Base-by-base conservation (phyloP, 179 eudicot species). In the Dionaea muscipula region DNA sequence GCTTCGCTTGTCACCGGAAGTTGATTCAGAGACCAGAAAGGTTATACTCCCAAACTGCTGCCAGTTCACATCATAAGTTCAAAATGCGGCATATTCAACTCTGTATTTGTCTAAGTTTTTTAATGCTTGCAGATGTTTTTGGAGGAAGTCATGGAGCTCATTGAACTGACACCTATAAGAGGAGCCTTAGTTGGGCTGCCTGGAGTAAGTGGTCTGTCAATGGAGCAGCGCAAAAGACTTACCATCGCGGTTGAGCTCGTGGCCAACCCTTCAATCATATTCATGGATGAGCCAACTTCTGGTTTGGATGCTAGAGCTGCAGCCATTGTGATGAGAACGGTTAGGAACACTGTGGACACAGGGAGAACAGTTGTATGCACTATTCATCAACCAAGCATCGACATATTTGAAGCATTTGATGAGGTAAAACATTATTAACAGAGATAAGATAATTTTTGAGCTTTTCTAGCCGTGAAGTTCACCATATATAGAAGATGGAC, bases 371-470 rank as follows among this genome's bases (percentile, higher is more conserved):
- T 77, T n/a, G 81, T 77, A 1, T 77, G 81, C 73, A 77, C 81
- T 52, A 77, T 77, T 26, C 81, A 78, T 61, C 82, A 74, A 28
- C 79, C 79, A 17, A 78, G 64, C 26, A 60, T 60, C 7, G 89
- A 79, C 66, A 79, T 74, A 50, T 82, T 82, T 51, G 89, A 79
- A 62, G 63, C 85, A 40, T 82, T 82, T 64, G 89, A 79, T 59
- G 89, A 58, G 22, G 47, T 43, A 43, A 38, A 38, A 13, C 3
- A 38, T n/a, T n/a, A n/a, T n/a, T n/a, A n/a, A n/a, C n/a, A n/a
- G n/a, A n/a, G n/a, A n/a, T n/a, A n/a, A n/a, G n/a, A n/a, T n/a
- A n/a, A n/a, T n/a, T n/a, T n/a, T n/a, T n/a, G n/a, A n/a, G n/a
- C n/a, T n/a, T n/a, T n/a, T n/a, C n/a, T n/a, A n/a, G n/a, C n/a